phyloP scores from a whole-genome alignment of 441 rosid species.

The Syzygium malaccense region DNA sequence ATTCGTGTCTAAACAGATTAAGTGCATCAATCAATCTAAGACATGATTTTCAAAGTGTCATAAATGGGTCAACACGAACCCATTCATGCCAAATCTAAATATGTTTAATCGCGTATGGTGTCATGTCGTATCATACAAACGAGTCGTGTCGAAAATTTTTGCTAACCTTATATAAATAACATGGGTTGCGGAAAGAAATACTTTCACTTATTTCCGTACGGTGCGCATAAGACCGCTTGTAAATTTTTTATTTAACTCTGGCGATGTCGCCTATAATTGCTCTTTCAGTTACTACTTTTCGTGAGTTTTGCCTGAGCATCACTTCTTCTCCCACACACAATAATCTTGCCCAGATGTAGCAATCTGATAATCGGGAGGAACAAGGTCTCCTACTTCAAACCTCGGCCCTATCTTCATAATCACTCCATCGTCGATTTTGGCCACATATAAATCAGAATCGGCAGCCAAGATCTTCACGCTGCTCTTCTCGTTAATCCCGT shows the following conservation, averaged over 20 bases:
- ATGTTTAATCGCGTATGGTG: neutral
- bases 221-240: neutral
- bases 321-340: constrained; percentile 43
- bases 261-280: neutral
- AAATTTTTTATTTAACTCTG: neutral
- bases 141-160: neutral
- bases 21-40: neutral
- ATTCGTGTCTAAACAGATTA: no score
- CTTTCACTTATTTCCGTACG: neutral
- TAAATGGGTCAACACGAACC: neutral
- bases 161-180: neutral
- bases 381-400: constrained; percentile 44
- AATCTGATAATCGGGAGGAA: constrained; percentile 39
- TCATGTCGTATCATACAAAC: neutral
- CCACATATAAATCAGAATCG: constrained; percentile 49
- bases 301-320: neutral
- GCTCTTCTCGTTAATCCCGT: constrained; percentile 36
- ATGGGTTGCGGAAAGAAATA: neutral
- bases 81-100: neutral
- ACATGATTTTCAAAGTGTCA: neutral
- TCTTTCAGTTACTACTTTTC: neutral
- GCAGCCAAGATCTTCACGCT: constrained; percentile 37
- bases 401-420: constrained; percentile 63
- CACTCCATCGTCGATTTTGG: constrained; percentile 44
- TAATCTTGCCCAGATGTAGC: constrained; percentile 42